Evolutionary conservation across 352 stramenopile genomes (phyloP).

Genomic region (Pythium plurisporium): DNA sequence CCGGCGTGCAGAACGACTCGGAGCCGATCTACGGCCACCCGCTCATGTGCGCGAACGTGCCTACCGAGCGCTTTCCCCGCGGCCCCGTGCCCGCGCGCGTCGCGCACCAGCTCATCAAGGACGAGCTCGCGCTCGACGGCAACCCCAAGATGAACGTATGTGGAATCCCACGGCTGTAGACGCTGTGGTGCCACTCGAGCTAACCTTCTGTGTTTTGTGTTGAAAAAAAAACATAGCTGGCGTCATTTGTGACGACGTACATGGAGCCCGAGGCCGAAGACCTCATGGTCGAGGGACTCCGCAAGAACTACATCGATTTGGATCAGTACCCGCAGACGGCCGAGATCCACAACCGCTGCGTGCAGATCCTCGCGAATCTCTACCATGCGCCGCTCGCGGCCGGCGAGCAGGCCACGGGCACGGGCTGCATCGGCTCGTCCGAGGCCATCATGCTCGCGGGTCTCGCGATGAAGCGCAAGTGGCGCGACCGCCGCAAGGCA

Average conservation of each 20-base stretch:
- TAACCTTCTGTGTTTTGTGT: not conserved
- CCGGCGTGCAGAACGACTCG: slow-evolving; percentile 28
- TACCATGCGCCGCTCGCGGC: slow-evolving; percentile 75
- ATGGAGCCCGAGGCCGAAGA: slow-evolving; percentile 90
- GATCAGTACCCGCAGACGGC: slow-evolving; percentile 92
- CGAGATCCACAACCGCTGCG: slow-evolving; percentile 91
- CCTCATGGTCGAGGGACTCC: slow-evolving; percentile 83
- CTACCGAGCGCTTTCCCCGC: slow-evolving; percentile 58
- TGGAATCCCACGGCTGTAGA: not conserved
- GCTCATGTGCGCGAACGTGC: slow-evolving; percentile 67
- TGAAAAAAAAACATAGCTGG: slow-evolving; percentile 32
- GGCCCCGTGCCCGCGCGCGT: slow-evolving; percentile 69
- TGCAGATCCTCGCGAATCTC: slow-evolving; percentile 90
- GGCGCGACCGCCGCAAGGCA: slow-evolving; percentile 81
- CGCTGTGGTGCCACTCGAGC: not conserved
- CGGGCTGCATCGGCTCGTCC: slow-evolving; percentile 89
- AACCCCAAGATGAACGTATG: slow-evolving; percentile 88
- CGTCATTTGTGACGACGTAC: slow-evolving; percentile 90
- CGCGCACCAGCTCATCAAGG: slow-evolving; percentile 85
- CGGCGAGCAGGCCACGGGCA: slow-evolving; percentile 66
- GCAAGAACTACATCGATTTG: slow-evolving; percentile 93
- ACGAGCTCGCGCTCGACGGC: slow-evolving; percentile 86
- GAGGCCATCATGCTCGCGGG: slow-evolving; percentile 91
- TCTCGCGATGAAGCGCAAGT: slow-evolving; percentile 90
- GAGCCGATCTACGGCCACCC: slow-evolving; percentile 80